A percentile compares a stretch with the other conserved stretches of the same genome.
These are phyloP conservation scores for Osmanthus fragrans DNA, from an alignment of 257 asterid species.

Conservation along the genomic window DNA sequence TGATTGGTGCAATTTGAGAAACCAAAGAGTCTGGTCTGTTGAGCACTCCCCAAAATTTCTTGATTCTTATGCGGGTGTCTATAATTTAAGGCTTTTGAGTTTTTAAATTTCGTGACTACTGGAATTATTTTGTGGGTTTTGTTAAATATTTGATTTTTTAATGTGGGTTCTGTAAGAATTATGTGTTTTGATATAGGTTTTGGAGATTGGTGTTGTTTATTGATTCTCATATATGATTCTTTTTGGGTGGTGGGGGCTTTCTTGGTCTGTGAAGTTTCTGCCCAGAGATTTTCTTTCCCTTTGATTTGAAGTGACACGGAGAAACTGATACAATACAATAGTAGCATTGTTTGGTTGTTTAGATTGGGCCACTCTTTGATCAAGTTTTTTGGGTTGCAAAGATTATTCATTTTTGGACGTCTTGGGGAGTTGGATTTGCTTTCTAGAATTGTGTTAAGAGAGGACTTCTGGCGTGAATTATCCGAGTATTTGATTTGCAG, in stretches of 20 bases:
- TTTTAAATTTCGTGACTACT: background rate
- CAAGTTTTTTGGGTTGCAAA: background rate
- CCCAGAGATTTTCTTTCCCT: background rate
- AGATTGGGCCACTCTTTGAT: background rate
- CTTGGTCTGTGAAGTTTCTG: constrained; percentile 1
- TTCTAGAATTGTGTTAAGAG: constrained; percentile 11
- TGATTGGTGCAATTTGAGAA: constrained; percentile 23
- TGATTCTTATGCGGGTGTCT: constrained; percentile 17
- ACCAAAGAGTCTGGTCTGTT: constrained; percentile 5
- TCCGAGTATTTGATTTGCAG: background rate
- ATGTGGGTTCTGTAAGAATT: constrained; percentile 31
- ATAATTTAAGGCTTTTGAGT: constrained; percentile 7
- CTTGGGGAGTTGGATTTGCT: constrained; percentile 10
- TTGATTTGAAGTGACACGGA: background rate
- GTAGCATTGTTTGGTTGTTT: constrained; percentile 21
- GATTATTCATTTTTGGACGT: background rate
- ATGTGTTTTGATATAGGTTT: constrained; percentile 19
- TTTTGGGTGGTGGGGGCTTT: constrained; percentile 22
- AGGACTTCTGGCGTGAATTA: background rate
- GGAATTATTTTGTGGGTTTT: constrained; percentile 24
- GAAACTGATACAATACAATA: constrained; percentile 2
- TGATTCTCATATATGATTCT: constrained; percentile 4
- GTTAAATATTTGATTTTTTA: constrained; percentile 25
- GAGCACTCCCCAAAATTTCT: constrained; percentile 15
- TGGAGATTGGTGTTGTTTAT: constrained; percentile 16